A percentile compares a stretch with the other conserved stretches of the same genome.
phyloP scores from a whole-genome alignment of 352 stramenopile species.

The Globisporangium okanoganense region DNA sequence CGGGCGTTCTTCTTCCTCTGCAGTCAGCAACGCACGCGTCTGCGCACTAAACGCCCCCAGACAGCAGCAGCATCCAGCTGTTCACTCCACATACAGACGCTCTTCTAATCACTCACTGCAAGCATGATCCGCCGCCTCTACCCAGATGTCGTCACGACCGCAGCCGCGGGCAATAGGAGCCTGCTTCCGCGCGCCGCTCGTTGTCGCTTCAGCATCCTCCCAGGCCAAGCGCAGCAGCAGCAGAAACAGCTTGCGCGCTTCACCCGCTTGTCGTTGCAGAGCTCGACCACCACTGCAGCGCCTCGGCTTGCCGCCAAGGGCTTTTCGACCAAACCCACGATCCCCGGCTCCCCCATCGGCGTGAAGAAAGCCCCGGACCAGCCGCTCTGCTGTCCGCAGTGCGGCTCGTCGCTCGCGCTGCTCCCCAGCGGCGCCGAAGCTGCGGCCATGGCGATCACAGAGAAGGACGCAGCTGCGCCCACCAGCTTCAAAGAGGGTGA shows the following conservation, averaged over 20 bases:
- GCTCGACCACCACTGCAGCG: neutral
- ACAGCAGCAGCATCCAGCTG: neutral
- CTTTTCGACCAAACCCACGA: conserved; percentile 12
- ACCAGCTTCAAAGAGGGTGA: conserved; percentile 65
- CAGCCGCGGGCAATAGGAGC: neutral
- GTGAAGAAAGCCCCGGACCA: conserved; percentile 18
- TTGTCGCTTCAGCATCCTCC: neutral
- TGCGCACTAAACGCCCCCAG: too few species aligned
- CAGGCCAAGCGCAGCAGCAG: neutral
- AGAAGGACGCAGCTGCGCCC: neutral
- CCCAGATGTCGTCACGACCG: conserved; percentile 1
- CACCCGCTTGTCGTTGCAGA: neutral
- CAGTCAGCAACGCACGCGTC: too few species aligned
- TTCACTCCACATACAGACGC: neutral
- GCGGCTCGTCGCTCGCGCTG: conserved; percentile 47
- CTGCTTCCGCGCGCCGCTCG: neutral
- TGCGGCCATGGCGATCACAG: conserved; percentile 1
- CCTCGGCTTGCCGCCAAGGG: neutral
- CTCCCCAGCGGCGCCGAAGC: conserved; percentile 27
- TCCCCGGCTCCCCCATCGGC: conserved; percentile 3
- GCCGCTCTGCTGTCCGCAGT: conserved; percentile 64
- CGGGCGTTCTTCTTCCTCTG: too few species aligned
- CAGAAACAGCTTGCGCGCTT: neutral
- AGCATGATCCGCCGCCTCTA: conserved; percentile 12
- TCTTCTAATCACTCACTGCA: neutral